Conservation (phyloP, 2,329 filamentous ascomycete species). For the Coniella vitis region DNA sequence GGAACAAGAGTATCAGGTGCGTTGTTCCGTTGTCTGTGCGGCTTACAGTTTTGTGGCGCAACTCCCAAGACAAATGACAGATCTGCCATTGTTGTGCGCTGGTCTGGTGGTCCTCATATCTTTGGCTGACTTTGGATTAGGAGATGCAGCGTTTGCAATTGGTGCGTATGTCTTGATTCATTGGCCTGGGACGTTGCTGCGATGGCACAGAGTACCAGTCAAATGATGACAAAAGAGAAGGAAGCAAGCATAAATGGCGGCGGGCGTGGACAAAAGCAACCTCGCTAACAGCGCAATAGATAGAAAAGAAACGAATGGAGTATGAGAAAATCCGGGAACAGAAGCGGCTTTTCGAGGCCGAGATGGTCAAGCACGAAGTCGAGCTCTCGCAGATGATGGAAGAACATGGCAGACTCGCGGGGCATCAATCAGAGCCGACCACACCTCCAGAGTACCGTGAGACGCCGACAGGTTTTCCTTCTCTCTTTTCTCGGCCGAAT, state of each 20-base stretch:
- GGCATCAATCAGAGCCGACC: constrained; percentile 88
- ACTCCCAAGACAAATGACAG: too few species aligned
- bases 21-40: constrained; percentile 9
- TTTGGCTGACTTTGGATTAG: constrained; percentile 30
- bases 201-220: too few species aligned
- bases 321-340: constrained; percentile 89
- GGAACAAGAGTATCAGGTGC: constrained; percentile 39
- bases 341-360: constrained; percentile 80
- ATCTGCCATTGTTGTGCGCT: too few species aligned
- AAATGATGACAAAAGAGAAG: too few species aligned
- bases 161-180: constrained; percentile 33
- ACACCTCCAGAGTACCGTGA: constrained; percentile 92
- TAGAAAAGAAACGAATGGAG: constrained; percentile 89
- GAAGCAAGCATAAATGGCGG: not conserved
- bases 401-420: constrained; percentile 60
- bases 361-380: constrained; percentile 81
- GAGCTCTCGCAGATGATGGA: constrained; percentile 82
- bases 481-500: constrained; percentile 75
- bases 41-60: too few species aligned
- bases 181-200: too few species aligned
- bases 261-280: not conserved
- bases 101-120: too few species aligned
- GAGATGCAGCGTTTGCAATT: constrained; percentile 68
- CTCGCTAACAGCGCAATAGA: constrained; percentile 40
- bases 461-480: constrained; percentile 61